Conservation (phyloP, 495 filamentous ascomycete genomes). For the Copromyces sp. region DNA sequence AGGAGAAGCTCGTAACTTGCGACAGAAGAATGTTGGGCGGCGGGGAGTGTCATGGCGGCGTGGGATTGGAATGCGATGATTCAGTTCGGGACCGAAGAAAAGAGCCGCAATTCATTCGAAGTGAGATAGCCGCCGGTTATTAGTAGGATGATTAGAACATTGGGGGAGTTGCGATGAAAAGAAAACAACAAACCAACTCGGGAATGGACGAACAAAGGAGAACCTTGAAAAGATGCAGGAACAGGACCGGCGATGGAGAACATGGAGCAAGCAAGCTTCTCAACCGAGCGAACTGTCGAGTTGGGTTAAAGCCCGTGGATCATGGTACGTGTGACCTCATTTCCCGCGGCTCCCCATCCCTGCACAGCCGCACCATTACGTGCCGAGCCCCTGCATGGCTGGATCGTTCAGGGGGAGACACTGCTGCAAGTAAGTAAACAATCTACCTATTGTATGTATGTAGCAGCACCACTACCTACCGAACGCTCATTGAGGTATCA, state of each 20-base stretch:
- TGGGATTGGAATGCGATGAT: background rate
- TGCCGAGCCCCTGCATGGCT: background rate
- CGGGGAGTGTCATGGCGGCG: slow-evolving; percentile 9
- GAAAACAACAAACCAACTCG: background rate
- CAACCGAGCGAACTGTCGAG: background rate
- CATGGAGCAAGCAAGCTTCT: background rate
- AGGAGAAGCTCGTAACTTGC: background rate
- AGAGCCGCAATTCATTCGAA: background rate
- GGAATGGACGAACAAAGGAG: background rate
- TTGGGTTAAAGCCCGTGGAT: background rate
- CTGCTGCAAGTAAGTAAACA: background rate
- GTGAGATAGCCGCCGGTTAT: background rate
- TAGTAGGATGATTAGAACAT: background rate
- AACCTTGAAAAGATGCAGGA: background rate
- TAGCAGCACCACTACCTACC: background rate
- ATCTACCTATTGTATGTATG: background rate
- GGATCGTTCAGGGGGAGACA: background rate
- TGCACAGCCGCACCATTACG: background rate
- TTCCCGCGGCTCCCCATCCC: background rate
- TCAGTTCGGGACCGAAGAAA: background rate
- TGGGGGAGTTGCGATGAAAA: background rate
- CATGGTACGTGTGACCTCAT: background rate
- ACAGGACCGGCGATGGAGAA: background rate
- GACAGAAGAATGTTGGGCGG: background rate
- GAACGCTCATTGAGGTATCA: background rate